A percentile compares a stretch with the other conserved stretches of the same genome.
Conservation (phyloP, 495 filamentous ascomycete species). For the Thozetella sp. region DNA sequence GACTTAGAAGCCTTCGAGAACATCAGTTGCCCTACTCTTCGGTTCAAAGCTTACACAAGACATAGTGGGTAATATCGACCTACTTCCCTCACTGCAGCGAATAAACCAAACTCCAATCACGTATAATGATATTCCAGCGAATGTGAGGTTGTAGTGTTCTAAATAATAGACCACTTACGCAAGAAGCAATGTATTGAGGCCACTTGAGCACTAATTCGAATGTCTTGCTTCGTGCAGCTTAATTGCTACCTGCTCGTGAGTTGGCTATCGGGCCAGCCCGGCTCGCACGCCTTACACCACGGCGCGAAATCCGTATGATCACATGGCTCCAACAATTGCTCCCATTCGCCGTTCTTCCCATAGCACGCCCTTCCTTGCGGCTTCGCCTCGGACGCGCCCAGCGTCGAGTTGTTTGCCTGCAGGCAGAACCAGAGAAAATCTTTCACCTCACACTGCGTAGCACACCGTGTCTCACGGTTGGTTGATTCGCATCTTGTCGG, state of each 20-base stretch:
- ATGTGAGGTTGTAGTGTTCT: too few relatives aligned
- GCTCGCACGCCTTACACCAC: conserved; percentile 11
- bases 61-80: too few relatives aligned
- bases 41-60: too few relatives aligned
- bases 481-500: conserved; percentile 9
- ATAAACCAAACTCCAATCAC: too few relatives aligned
- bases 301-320: conserved; percentile 20
- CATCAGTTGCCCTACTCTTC: neutral
- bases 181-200: too few relatives aligned
- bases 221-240: too few relatives aligned
- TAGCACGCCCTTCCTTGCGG: conserved; percentile 53
- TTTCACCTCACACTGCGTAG: conserved; percentile 17
- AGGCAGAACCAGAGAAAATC: conserved; percentile 20
- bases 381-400: neutral
- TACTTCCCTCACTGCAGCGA: too few relatives aligned
- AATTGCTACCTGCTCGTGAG: too few relatives aligned
- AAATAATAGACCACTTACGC: too few relatives aligned
- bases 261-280: neutral
- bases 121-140: too few relatives aligned
- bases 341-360: conserved; percentile 12
- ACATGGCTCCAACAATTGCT: conserved; percentile 17
- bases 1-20: neutral
- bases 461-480: conserved; percentile 14
- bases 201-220: too few relatives aligned
- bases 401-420: neutral